Percentiles rank a stretch among this genome's conserved stretches.
These are phyloP conservation scores for Talaromyces pinophilus DNA, from an alignment of 2,329 filamentous ascomycete genomes.

Conservation along the genomic window DNA sequence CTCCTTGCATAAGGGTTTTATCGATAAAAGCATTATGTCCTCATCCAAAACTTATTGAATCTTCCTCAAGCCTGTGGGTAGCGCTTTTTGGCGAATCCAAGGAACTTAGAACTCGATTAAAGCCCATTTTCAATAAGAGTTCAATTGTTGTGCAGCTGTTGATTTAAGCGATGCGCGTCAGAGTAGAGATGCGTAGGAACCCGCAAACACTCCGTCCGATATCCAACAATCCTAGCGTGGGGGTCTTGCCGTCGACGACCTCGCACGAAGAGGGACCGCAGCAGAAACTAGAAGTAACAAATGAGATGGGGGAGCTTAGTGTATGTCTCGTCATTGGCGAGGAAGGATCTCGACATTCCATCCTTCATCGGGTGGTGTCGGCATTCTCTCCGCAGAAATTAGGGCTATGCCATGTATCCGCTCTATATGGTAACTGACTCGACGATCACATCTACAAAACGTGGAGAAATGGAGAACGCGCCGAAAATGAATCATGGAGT, in stretches of 20 bases:
- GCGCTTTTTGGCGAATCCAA: not conserved
- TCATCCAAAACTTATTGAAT: not conserved
- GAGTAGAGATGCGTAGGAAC: not conserved
- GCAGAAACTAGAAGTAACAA: not conserved
- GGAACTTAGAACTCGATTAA: no score
- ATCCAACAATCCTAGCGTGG: not conserved
- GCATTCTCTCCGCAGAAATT: not conserved
- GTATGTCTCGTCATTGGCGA: not conserved
- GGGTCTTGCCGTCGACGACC: not conserved
- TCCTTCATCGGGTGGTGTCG: not conserved
- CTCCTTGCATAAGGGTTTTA: not conserved
- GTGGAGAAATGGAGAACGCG: not conserved
- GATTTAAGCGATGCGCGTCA: not conserved
- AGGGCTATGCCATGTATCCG: not conserved
- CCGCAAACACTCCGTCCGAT: not conserved
- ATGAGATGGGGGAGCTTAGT: not conserved
- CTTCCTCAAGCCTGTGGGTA: not conserved
- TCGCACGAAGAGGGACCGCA: not conserved
- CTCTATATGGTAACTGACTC: not conserved
- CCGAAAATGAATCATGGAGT: not conserved
- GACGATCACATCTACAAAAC: not conserved
- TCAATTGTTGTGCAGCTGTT: not conserved
- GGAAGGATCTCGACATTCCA: not conserved
- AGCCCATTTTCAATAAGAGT: no score
- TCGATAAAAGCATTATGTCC: no score